Percentiles rank a stretch among this genome's conserved stretches.
Evolutionary conservation across 2,329 filamentous ascomycete species (phyloP).

Genomic region (Lasiodiplodia sp.): DNA sequence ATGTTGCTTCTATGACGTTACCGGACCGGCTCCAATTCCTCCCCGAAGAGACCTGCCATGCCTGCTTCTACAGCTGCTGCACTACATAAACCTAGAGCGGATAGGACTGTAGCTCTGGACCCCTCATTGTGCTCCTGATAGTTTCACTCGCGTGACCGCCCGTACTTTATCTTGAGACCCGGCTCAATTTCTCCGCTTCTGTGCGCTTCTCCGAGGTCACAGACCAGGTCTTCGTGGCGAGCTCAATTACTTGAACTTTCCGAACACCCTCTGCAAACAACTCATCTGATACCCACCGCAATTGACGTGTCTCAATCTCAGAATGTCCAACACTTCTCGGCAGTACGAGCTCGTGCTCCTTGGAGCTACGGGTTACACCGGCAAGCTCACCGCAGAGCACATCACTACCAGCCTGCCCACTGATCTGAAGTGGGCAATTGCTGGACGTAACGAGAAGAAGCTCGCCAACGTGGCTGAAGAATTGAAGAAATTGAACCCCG

Average conservation of each 20-base stretch:
- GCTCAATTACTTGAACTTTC: slow-evolving; percentile 1
- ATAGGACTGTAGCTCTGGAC: not conserved
- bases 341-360: slow-evolving; percentile 72
- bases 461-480: slow-evolving; percentile 72
- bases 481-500: slow-evolving; percentile 70
- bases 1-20: slow-evolving; percentile 19
- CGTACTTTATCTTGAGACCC: not conserved
- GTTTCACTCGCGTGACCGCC: not conserved
- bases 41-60: not conserved
- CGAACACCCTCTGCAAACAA: not conserved
- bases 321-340: slow-evolving; percentile 36
- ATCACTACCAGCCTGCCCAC: slow-evolving; percentile 75
- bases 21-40: not conserved
- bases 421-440: slow-evolving; percentile 85
- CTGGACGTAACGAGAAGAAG: slow-evolving; percentile 80
- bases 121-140: slow-evolving; percentile 2
- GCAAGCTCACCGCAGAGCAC: slow-evolving; percentile 77
- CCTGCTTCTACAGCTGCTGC: not conserved
- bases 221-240: slow-evolving; percentile 18
- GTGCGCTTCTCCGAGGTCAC: slow-evolving; percentile 23
- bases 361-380: slow-evolving; percentile 83
- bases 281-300: not conserved
- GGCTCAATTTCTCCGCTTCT: slow-evolving; percentile 10
- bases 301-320: not conserved
- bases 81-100: not conserved